Conservation (phyloP, 1,284 basidiomycete species). For the Cryptococcus hybrid region DNA sequence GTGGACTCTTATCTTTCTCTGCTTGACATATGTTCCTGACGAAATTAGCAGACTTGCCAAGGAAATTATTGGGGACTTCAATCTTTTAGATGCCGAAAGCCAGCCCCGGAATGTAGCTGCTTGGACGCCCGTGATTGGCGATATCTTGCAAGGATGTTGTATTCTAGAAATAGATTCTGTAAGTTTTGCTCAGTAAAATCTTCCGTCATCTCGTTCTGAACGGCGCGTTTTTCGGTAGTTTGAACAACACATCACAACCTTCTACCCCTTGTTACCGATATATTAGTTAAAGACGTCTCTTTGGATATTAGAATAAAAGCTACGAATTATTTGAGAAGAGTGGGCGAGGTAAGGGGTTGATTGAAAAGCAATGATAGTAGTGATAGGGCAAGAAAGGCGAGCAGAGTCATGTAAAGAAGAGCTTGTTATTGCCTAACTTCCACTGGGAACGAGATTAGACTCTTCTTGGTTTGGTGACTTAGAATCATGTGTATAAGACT, state of each 20-base stretch:
- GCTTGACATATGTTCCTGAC: neutral
- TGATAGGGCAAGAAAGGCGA: too few relatives aligned
- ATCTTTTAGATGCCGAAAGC: conserved; percentile 81
- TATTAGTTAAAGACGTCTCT: conserved; percentile 74
- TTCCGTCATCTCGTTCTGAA: neutral
- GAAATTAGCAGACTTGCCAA: conserved; percentile 70
- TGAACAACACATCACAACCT: conserved; percentile 71
- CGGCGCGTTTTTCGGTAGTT: conserved; percentile 59
- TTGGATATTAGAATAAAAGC: conserved; percentile 75
- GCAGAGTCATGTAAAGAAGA: too few relatives aligned
- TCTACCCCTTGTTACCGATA: conserved; percentile 80
- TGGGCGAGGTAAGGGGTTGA: conserved; percentile 36
- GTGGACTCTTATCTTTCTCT: conserved; percentile 41
- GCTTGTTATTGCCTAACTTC: too few relatives aligned
- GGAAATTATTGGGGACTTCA: conserved; percentile 87
- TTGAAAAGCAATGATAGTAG: neutral
- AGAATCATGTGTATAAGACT: too few relatives aligned
- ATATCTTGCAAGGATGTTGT: conserved; percentile 87
- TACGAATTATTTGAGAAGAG: conserved; percentile 66
- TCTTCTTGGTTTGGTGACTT: too few relatives aligned
- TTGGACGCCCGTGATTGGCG: conserved; percentile 96
- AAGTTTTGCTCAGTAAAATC: conserved; percentile 46
- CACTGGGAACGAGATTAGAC: too few relatives aligned
- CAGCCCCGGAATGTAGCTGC: conserved; percentile 95
- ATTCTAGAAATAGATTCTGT: conserved; percentile 85